These are phyloP conservation scores for Apiotrichum sp. DNA, from an alignment of 1,284 basidiomycete species.

Conservation along the genomic window DNA sequence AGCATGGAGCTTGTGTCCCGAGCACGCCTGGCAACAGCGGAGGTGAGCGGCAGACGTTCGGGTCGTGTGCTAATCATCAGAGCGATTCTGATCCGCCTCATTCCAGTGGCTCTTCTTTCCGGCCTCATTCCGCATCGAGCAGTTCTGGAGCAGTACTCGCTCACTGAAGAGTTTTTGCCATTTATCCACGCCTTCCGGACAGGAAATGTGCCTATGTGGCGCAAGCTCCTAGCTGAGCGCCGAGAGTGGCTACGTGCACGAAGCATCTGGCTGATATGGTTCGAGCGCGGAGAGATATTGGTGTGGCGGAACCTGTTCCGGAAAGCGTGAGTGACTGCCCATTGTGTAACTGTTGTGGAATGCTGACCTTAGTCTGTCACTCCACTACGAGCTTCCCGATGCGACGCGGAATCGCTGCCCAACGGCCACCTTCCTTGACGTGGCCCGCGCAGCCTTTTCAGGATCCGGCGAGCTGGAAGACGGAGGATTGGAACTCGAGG, in stretches of 20 bases:
- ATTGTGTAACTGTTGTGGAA: not conserved
- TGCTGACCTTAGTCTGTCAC: slow-evolving; percentile 22
- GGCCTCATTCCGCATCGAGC: slow-evolving; percentile 35
- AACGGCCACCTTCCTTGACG: slow-evolving; percentile 34
- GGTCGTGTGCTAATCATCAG: slow-evolving; percentile 18
- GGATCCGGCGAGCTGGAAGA: slow-evolving; percentile 41
- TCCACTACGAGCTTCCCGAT: slow-evolving; percentile 25
- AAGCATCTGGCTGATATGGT: slow-evolving; percentile 44
- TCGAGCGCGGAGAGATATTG: slow-evolving; percentile 47
- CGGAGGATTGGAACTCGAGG: slow-evolving; percentile 30
- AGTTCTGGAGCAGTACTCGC: slow-evolving; percentile 37
- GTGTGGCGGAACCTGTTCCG: slow-evolving; percentile 48
- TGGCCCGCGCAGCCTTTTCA: slow-evolving; percentile 24
- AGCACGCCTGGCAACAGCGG: slow-evolving; percentile 26
- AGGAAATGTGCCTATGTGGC: slow-evolving; percentile 42
- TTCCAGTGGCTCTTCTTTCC: slow-evolving; percentile 45
- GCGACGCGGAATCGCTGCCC: slow-evolving; percentile 32
- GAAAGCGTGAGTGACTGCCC: slow-evolving; percentile 32
- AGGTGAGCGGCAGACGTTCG: slow-evolving; percentile 15
- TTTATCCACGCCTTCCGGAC: slow-evolving; percentile 41
- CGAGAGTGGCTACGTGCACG: slow-evolving; percentile 44
- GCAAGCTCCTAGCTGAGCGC: slow-evolving; percentile 30
- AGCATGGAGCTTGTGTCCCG: slow-evolving; percentile 30
- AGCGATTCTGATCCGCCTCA: slow-evolving; percentile 46
- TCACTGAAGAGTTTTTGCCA: slow-evolving; percentile 34